Base-by-base conservation (phyloP, 805 yeast genomes). In the Ogataea trehalophila region DNA sequence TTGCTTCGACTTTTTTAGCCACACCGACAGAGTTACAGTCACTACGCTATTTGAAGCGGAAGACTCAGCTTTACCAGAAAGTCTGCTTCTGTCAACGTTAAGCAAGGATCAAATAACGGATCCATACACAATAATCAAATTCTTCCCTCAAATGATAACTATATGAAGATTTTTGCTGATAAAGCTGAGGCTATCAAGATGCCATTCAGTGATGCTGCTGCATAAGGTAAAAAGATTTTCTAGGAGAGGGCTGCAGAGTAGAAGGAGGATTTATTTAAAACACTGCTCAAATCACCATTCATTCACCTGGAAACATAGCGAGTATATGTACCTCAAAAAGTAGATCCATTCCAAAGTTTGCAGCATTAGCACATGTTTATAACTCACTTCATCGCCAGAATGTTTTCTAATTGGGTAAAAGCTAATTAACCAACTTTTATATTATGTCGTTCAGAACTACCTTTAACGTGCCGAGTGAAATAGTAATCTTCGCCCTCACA, bases 1-100 rank as follows among this genome's bases (percentile, higher is more conserved):
- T 76, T 48, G 80, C 79, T 22, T 70, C 77, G 18, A 62, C 68
- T 44, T 78, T 80, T 29, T 60, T n/a, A 67, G 67, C 3, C 56
- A 50, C 50, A 57, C 66, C 31, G 77, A 73, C 52, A 67, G 77
- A 61, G 70, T 73, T 51, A 70, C 76, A 2, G 58, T 70, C 3
- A 74, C 73, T 38, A 70, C 70, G 17, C 67, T 72, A 7, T 72
- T 66, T 54, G 66, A 73, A 57, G 75, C 77, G 26, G 64, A 63
- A 42, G 65, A 69, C 47, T 62, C 72, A 33, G 55, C 62, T 45
- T 44, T 56, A 39, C 70, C 68, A 29, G 74, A 72, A 38, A 58
- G 60, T 15, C 65, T 73, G n/a, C 73, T 71, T n/a, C 58, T 71
- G 44, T 61, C 68, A 18, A 70, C 76, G 70, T 69, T 42, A 71